Evolutionary conservation across 2,329 filamentous ascomycete genomes (phyloP).

Genomic region (Chrysoporthe deuterocubensis): DNA sequence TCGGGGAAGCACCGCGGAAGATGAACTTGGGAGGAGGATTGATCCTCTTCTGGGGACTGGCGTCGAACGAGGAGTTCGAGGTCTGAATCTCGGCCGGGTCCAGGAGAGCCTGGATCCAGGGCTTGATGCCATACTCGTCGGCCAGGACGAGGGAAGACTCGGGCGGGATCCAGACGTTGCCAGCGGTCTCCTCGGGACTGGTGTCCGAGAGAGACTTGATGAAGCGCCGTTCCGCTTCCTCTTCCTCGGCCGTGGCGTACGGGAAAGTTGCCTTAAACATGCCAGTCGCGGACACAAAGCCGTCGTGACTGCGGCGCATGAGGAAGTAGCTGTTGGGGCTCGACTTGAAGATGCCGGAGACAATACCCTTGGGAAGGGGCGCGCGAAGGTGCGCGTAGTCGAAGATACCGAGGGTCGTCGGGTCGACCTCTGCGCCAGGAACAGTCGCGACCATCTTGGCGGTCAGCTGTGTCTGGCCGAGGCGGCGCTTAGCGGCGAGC

Average conservation of each 20-base stretch:
- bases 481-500: constrained; percentile 80
- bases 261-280: constrained; percentile 94
- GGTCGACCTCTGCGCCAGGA: constrained; percentile 71
- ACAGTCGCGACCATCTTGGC: constrained; percentile 79
- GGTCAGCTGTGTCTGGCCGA: constrained; percentile 90
- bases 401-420: constrained; percentile 78
- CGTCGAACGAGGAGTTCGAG: constrained; percentile 53
- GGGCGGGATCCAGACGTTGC: constrained; percentile 94
- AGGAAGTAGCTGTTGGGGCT: constrained; percentile 94
- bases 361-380: constrained; percentile 87
- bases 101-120: constrained; percentile 91
- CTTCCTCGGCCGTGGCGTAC: constrained; percentile 72
- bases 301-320: constrained; percentile 88
- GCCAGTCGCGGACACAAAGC: constrained; percentile 82
- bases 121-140: constrained; percentile 81
- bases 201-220: constrained; percentile 83
- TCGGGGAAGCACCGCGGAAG: constrained; percentile 42
- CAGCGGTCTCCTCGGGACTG: constrained; percentile 89
- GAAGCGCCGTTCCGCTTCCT: constrained; percentile 77
- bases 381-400: constrained; percentile 96
- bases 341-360: constrained; percentile 89
- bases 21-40: constrained; percentile 76
- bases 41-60: constrained; percentile 75
- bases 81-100: constrained; percentile 79
- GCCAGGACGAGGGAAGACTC: constrained; percentile 79